A percentile compares a stretch with the other conserved stretches of the same genome.
These are phyloP conservation scores for Gentiana dahurica DNA, from an alignment of 257 asterid species.

Conservation along the genomic window DNA sequence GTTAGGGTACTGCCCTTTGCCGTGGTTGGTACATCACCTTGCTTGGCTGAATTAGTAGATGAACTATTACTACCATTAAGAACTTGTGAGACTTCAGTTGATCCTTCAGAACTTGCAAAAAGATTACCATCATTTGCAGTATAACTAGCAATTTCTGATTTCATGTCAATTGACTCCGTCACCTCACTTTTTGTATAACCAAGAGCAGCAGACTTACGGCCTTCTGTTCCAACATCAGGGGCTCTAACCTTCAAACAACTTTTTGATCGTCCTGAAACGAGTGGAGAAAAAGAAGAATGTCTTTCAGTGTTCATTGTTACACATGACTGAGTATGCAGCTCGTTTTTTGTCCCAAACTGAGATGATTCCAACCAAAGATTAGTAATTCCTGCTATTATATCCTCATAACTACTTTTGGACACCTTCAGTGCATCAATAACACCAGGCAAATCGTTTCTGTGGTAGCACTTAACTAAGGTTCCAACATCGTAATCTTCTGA, in stretches of 20 bases:
- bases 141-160: conserved; percentile 30
- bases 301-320: not conserved
- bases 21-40: conserved; percentile 11
- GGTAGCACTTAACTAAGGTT: conserved; percentile 46
- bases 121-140: conserved; percentile 34
- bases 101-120: conserved; percentile 65
- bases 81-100: conserved; percentile 57
- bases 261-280: conserved; percentile 21
- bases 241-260: conserved; percentile 14
- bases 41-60: conserved; percentile 18
- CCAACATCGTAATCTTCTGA: conserved; percentile 41
- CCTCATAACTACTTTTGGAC: conserved; percentile 24
- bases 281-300: conserved; percentile 1
- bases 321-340: conserved; percentile 21
- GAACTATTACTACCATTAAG: conserved; percentile 21
- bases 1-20: conserved; percentile 11
- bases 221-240: conserved; percentile 26
- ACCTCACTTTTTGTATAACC: conserved; percentile 29
- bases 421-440: conserved; percentile 60
- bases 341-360: conserved; percentile 37
- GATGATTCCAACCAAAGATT: conserved; percentile 45
- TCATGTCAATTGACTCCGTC: conserved; percentile 6
- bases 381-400: conserved; percentile 37
- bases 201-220: conserved; percentile 22
- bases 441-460: conserved; percentile 44